Percentiles rank a stretch among this genome's conserved stretches.
phyloP scores from a whole-genome alignment of 2,329 filamentous ascomycete species.

The Xylariaceae sp. region DNA sequence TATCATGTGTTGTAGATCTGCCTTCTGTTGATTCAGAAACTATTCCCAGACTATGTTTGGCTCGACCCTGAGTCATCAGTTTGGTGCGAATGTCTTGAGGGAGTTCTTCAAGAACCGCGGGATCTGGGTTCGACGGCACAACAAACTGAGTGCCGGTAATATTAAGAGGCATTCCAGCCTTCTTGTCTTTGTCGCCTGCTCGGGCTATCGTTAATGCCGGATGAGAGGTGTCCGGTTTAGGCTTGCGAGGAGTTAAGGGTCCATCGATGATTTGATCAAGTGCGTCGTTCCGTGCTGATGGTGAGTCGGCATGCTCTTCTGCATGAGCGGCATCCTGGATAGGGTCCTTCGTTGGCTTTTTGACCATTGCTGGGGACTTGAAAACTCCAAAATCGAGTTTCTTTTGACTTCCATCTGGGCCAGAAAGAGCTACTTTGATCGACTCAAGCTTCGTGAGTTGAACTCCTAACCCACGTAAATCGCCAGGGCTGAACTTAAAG shows the following conservation, averaged over 20 bases:
- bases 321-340: constrained; percentile 48
- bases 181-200: constrained; percentile 46
- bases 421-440: constrained; percentile 57
- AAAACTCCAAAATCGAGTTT: constrained; percentile 68
- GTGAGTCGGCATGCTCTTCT: constrained; percentile 30
- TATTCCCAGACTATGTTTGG: constrained; percentile 23
- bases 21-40: constrained; percentile 32
- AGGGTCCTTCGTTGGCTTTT: constrained; percentile 34
- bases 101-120: constrained; percentile 75
- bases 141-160: constrained; percentile 87
- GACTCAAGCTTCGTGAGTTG: constrained; percentile 92
- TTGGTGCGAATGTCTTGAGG: constrained; percentile 77
- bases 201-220: constrained; percentile 50
- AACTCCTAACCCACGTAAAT: constrained; percentile 86
- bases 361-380: constrained; percentile 35
- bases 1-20: constrained; percentile 25
- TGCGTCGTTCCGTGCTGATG: constrained; percentile 30
- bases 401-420: constrained; percentile 70
- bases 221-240: constrained; percentile 41
- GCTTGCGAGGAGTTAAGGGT: constrained; percentile 50
- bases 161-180: constrained; percentile 68
- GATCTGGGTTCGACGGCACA: constrained; percentile 78
- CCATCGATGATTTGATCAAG: constrained; percentile 54
- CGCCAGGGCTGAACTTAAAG: constrained; percentile 81
- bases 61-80: constrained; percentile 57